Evolutionary conservation across 495 filamentous ascomycete species (phyloP), one percentile per base, ranked within the genome.

Genomic region (Trypethelium eluteriae): DNA sequence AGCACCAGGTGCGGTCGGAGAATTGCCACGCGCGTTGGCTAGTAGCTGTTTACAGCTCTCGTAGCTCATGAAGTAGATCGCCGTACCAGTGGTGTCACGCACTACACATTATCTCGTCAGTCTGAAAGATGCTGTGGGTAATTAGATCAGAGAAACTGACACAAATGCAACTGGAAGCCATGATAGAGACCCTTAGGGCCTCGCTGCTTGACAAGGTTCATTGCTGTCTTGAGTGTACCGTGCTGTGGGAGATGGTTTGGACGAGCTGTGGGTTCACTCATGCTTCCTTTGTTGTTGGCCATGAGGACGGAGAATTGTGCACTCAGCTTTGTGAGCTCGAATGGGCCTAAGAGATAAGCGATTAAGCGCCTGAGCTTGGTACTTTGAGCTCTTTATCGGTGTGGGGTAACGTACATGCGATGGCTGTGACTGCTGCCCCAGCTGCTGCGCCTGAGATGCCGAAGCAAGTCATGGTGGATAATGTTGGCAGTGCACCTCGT

Each of bases 321-420:
- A 65, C 89, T 93, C 63, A 96, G 83, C 78, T 97, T 97, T 38
- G 93, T 94, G 68, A 97, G 81, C 77, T 97, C 93, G 74, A 97
- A 96, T 36, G 93, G 93, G 74, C 91, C 91, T 95, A 68, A 1
- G 38, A 12, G 38, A 35, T 50, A 39, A 39, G 18, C 7, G 12
- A 59, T 7, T 47, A 57, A 61, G 41, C 64, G 64, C 38, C 47
- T 36, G 56, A 4, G 47, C 36, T 44, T 56, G 18, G 12, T 34
- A 47, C 32, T 14, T 34, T 57, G 38, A 61, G 7, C 56, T 39
- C 4, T 9, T 63, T 66, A 70, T 46, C 25, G 53, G 6, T 59
- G 34, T 34, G 7, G 18, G 18, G 32, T 36, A 59, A 59, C 91
- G 81, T 78, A 95, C 93, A 97, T 64, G 92, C 90, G 75, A 97